Conservation (phyloP, 2,329 filamentous ascomycete genomes). For the Cladosporium sp. region DNA sequence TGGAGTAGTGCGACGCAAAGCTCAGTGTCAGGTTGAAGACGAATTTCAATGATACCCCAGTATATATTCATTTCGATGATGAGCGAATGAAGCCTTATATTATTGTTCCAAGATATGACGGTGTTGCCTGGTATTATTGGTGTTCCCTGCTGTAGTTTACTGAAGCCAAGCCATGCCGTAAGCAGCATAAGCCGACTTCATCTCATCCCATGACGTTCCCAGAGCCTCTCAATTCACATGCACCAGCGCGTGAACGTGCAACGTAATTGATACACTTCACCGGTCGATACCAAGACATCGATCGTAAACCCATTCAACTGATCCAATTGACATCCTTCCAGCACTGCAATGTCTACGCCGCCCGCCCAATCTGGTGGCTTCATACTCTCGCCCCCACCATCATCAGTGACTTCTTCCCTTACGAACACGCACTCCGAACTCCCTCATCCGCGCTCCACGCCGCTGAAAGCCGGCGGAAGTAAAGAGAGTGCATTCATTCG, state of each 20-base stretch:
- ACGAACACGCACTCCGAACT: conserved; percentile 35
- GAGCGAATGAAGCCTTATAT: no score
- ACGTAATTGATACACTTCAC: not conserved
- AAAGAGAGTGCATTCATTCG: conserved; percentile 57
- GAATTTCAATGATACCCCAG: not conserved
- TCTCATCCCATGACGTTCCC: no score
- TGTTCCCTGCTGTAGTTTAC: no score
- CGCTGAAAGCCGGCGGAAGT: conserved; percentile 50
- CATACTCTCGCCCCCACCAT: conserved; percentile 47
- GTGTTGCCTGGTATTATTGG: no score
- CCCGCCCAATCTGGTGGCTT: conserved; percentile 34
- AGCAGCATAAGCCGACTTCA: no score
- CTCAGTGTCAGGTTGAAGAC: no score
- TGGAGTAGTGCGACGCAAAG: not conserved
- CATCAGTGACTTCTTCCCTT: conserved; percentile 39
- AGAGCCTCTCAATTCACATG: no score
- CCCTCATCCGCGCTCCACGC: conserved; percentile 48
- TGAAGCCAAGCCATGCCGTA: no score
- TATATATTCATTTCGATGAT: not conserved
- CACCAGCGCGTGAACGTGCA: not conserved
- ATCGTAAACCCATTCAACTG: no score
- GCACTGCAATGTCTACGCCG: conserved; percentile 7
- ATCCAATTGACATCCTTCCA: no score
- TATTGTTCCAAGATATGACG: no score
- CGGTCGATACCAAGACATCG: not conserved